Percentiles rank a stretch among this genome's conserved stretches.
Conservation (phyloP, 2,329 filamentous ascomycete genomes). For the Zalaria obscura region DNA sequence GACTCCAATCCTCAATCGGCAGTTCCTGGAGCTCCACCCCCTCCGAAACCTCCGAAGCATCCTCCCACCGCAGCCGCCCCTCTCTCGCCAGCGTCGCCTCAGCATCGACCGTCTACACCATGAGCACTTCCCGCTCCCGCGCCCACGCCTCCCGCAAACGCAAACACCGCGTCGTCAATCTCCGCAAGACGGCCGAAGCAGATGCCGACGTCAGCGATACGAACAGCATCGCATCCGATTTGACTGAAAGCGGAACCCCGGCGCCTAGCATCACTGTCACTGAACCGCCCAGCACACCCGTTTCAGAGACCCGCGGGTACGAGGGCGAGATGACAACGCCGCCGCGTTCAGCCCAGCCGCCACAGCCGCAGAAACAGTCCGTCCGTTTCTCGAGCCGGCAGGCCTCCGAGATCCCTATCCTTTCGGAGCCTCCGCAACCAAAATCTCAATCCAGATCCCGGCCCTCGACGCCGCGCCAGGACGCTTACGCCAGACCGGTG, state of each 20-base stretch:
- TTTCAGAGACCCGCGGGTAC: conserved; percentile 3
- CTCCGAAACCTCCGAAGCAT: conserved; percentile 54
- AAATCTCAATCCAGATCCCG: neutral
- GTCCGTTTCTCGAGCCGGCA: conserved; percentile 17
- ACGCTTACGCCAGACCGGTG: neutral
- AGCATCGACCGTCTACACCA: conserved; percentile 30
- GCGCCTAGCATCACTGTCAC: conserved; percentile 42
- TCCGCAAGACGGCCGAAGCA: conserved; percentile 44
- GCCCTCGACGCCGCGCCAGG: conserved; percentile 2
- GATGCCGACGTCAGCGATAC: conserved; percentile 26
- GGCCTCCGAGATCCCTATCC: conserved; percentile 2
- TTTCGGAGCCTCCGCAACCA: neutral
- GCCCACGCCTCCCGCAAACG: conserved; percentile 56
- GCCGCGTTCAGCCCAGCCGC: conserved; percentile 23
- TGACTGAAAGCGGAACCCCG: conserved; percentile 21
- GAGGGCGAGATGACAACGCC: conserved; percentile 30
- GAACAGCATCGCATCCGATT: conserved; percentile 36
- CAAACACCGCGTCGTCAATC: conserved; percentile 72
- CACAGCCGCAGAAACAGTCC: too few relatives aligned
- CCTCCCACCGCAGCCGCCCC: conserved; percentile 52
- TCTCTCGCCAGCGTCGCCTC: conserved; percentile 51
- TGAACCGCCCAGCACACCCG: conserved; percentile 28
- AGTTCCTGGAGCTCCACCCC: conserved; percentile 38
- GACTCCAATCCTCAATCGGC: conserved; percentile 34
- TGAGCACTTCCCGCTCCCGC: conserved; percentile 47